Evolutionary conservation across 768 basidiomycete species (phyloP), one percentile per base, ranked within the genome.

Genomic region (Gloeophyllum trabeum): DNA sequence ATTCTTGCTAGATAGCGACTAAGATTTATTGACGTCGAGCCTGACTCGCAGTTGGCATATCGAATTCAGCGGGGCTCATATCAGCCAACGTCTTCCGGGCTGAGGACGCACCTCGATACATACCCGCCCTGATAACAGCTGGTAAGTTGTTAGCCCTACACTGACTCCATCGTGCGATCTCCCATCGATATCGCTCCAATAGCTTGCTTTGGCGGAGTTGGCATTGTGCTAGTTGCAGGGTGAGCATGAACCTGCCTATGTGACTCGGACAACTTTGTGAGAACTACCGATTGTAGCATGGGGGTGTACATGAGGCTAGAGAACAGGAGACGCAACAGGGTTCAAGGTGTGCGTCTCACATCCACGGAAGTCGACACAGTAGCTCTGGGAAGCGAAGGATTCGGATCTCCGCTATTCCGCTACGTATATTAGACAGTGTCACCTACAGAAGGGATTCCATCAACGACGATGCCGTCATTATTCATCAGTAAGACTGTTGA

Each of bases 341-440:
- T 16, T 10, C 28, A 32, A 32, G 28, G 28, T 10, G 10, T 32
- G 46, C 59, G 53, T 38, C 12, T 36, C 19, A 64, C 62, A 24
- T 63, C 69, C 28, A 57, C 55, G 13, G 72, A 73, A 44, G 60
- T 73, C 14, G 58, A 67, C 20, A 73, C 72, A 4, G 65, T 64
- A 44, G 56, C 58, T 23, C 52, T 74, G 24, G n/a, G n/a, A n/a
- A 56, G 57, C 7, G 59, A 64, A 43, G 72, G 73, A 6, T 64
- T 65, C 3, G 51, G 55, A 25, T 63, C 65, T 12, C 62, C 65
- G 1, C 52, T 60, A 5, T 71, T 70, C 56, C 62, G 70, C 35
- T 73, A 68, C 47, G 70, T 69, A 69, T 70, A 69, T 51, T 70
- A 55, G 28, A n/a, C n/a, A n/a, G n/a, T n/a, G n/a, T n/a, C n/a